phyloP scores from a whole-genome alignment of 2,329 filamentous ascomycete species.

The Fusarium camptoceras region DNA sequence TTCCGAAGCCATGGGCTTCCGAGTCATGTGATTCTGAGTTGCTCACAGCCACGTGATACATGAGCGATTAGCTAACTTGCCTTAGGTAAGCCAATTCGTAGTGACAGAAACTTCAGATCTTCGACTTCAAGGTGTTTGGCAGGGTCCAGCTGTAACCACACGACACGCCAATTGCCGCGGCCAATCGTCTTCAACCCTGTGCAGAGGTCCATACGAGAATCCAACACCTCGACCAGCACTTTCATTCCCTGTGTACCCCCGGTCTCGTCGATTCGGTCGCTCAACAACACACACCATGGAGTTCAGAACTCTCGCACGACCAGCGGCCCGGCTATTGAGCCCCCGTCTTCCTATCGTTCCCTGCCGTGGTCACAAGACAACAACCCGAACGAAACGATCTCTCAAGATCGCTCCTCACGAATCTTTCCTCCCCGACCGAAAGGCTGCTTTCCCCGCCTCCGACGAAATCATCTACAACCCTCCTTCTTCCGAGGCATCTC shows the following conservation, averaged over 20 bases:
- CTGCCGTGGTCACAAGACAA: constrained; percentile 62
- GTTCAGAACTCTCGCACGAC: constrained; percentile 51
- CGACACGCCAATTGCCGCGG: constrained; percentile 42
- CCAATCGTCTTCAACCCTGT: constrained; percentile 40
- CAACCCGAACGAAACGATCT: constrained; percentile 65
- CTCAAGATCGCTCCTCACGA: constrained; percentile 71
- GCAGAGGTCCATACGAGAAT: constrained; percentile 25
- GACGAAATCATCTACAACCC: constrained; percentile 68
- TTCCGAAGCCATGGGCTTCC: no score
- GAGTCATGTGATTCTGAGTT: constrained; percentile 11
- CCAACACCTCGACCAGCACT: background rate
- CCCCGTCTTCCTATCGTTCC: constrained; percentile 45
- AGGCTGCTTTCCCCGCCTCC: constrained; percentile 47
- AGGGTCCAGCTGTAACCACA: constrained; percentile 33
- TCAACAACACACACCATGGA: constrained; percentile 49
- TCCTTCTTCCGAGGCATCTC: constrained; percentile 65
- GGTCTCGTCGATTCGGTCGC: background rate
- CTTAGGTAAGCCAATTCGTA: constrained; percentile 35
- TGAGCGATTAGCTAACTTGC: background rate
- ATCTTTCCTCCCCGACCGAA: constrained; percentile 64
- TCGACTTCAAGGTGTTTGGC: constrained; percentile 31
- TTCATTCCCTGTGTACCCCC: background rate
- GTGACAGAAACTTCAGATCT: constrained; percentile 46
- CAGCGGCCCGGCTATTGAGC: constrained; percentile 50
- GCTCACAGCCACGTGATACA: constrained; percentile 11